Evolutionary conservation across 1,284 basidiomycete species (phyloP).

Genomic region (Calocybe gambosa): DNA sequence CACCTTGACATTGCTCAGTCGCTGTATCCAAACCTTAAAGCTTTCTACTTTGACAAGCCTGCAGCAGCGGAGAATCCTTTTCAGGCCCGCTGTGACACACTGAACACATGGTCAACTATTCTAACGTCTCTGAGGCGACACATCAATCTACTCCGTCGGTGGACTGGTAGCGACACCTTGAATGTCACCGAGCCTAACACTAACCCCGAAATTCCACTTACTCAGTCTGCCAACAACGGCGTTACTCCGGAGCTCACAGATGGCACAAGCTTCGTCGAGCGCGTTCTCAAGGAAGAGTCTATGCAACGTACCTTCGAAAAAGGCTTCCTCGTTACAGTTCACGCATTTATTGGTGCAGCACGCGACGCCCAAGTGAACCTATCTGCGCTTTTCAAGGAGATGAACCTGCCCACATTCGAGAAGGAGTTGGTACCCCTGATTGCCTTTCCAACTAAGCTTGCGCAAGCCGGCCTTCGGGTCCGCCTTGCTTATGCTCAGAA

Average conservation of each 20-base stretch:
- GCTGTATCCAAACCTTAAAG: constrained; percentile 81
- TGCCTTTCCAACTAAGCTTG: constrained; percentile 91
- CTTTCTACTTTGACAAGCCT: constrained; percentile 77
- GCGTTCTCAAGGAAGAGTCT: constrained; percentile 92
- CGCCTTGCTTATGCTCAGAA: constrained; percentile 90
- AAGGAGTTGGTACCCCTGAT: constrained; percentile 91
- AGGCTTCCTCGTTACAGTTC: constrained; percentile 84
- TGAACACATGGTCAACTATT: constrained; percentile 87
- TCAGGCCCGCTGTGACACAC: constrained; percentile 74
- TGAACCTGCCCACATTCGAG: constrained; percentile 92
- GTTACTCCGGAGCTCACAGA: constrained; percentile 42
- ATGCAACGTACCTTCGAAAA: constrained; percentile 93
- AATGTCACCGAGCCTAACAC: constrained; percentile 79
- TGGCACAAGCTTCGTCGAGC: constrained; percentile 84
- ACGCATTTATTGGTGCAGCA: constrained; percentile 81
- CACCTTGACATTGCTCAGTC: constrained; percentile 81
- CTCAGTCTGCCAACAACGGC: constrained; percentile 19
- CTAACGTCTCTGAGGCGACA: constrained; percentile 75
- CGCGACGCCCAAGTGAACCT: constrained; percentile 85
- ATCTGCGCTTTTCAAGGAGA: constrained; percentile 65
- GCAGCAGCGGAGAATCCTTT: constrained; percentile 62
- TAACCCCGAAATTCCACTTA: constrained; percentile 48
- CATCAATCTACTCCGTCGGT: constrained; percentile 74
- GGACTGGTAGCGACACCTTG: constrained; percentile 89
- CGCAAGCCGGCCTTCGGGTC: constrained; percentile 86